Percentiles rank a stretch among this genome's conserved stretches.
These are phyloP conservation scores for Daldinia vernicosa DNA, from an alignment of 495 filamentous ascomycete species.

Conservation along the genomic window DNA sequence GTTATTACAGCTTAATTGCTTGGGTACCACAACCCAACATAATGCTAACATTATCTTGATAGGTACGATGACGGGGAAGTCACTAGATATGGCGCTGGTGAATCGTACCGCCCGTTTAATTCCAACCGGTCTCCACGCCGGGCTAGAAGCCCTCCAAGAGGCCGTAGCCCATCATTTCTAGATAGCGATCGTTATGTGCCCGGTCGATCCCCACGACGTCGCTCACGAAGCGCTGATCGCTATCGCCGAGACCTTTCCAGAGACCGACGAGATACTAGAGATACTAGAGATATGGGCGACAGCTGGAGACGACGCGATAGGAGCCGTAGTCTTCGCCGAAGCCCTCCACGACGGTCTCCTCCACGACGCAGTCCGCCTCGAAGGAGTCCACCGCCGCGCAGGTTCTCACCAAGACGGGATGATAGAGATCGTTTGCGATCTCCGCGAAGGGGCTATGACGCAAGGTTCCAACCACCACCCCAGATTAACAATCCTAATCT, in stretches of 20 bases:
- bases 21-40: neutral
- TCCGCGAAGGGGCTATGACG: conserved; percentile 46
- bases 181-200: conserved; percentile 53
- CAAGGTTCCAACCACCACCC: conserved; percentile 44
- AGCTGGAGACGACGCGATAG: conserved; percentile 55
- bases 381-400: conserved; percentile 49
- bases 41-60: conserved; percentile 14
- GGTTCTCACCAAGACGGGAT: conserved; percentile 55
- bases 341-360: conserved; percentile 44
- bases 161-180: conserved; percentile 48
- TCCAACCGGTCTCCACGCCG: conserved; percentile 57
- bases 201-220: conserved; percentile 47
- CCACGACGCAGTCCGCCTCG: conserved; percentile 50
- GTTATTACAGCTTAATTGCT: neutral
- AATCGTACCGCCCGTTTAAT: conserved; percentile 63
- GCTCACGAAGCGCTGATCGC: conserved; percentile 47
- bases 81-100: conserved; percentile 63
- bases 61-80: conserved; percentile 66
- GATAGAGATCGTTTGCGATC: conserved; percentile 49
- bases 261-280: conserved; percentile 42
- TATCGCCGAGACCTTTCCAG: conserved; percentile 48
- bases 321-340: conserved; percentile 49
- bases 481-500: conserved; percentile 35
- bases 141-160: conserved; percentile 53
- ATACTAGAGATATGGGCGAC: conserved; percentile 43